Conservation (phyloP, 2,329 filamentous ascomycete species). For the Colletotrichum abscissum region DNA sequence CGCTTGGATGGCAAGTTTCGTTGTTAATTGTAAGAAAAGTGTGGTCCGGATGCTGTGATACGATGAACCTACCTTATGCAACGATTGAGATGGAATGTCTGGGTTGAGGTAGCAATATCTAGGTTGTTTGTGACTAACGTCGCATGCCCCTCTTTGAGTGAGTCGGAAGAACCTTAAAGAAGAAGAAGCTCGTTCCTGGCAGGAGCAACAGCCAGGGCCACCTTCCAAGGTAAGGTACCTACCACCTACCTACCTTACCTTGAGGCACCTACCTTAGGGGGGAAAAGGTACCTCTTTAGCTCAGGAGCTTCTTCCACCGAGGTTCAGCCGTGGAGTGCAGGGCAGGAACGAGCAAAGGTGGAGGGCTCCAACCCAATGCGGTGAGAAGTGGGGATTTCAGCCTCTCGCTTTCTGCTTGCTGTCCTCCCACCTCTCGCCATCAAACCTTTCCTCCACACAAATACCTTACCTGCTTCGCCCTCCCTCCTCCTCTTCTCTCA, state of each 20-base stretch:
- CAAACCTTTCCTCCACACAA: constrained; percentile 35
- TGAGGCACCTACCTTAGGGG: background rate
- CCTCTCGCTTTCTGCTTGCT: constrained; percentile 33
- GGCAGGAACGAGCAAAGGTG: background rate
- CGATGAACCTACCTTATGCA: background rate
- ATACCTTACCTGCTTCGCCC: constrained; percentile 22
- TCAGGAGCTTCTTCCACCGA: background rate
- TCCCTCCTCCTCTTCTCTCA: constrained; percentile 15
- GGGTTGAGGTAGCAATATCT: background rate
- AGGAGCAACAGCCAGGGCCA: background rate
- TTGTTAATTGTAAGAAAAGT: background rate
- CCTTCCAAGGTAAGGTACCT: too few relatives aligned
- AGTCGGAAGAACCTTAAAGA: background rate
- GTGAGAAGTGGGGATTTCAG: constrained; percentile 28
- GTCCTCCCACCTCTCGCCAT: constrained; percentile 26
- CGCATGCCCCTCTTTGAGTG: background rate
- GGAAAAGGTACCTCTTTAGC: too few relatives aligned
- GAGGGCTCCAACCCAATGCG: constrained; percentile 29
- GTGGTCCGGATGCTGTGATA: background rate
- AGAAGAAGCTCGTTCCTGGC: background rate
- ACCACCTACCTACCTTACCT: too few relatives aligned
- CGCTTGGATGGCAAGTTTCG: background rate
- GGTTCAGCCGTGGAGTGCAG: background rate
- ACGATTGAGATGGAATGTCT: background rate
- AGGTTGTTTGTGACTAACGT: background rate